Evolutionary conservation across 2,329 filamentous ascomycete species (phyloP).

Genomic region (Venturia aucupariae): DNA sequence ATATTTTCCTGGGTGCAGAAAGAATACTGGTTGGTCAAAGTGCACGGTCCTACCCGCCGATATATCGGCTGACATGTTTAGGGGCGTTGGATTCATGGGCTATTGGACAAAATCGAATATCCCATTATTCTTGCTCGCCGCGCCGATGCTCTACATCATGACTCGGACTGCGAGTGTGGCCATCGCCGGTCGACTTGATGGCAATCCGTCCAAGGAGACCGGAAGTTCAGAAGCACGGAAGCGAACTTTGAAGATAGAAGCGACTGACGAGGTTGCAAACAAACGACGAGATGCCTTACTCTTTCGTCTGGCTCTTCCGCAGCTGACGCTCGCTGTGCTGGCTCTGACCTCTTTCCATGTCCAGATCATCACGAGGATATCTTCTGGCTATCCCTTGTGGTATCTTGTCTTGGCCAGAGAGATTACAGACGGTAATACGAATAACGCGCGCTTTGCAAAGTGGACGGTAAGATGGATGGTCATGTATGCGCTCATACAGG

Average conservation of each 20-base stretch:
- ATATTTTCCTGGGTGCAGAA: conserved; percentile 87
- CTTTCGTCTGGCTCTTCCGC: conserved; percentile 57
- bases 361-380: conserved; percentile 84
- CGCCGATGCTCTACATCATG: conserved; percentile 65
- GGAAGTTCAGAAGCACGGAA: neutral
- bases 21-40: conserved; percentile 68
- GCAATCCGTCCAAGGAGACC: neutral
- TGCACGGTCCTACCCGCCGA: conserved; percentile 10
- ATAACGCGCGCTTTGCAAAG: conserved; percentile 13
- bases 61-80: conserved; percentile 30
- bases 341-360: conserved; percentile 80
- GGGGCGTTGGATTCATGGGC: conserved; percentile 76
- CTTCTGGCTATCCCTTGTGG: conserved; percentile 83
- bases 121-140: conserved; percentile 76
- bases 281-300: conserved; percentile 18
- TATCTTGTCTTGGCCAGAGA: conserved; percentile 64
- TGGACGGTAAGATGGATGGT: conserved; percentile 58
- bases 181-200: conserved; percentile 3
- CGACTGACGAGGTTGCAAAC: neutral
- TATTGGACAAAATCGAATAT: conserved; percentile 88
- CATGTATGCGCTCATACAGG: conserved; percentile 77
- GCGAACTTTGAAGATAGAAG: neutral
- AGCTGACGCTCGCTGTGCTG: conserved; percentile 60
- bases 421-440: conserved; percentile 1
- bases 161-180: conserved; percentile 45